Conservation (phyloP, 139 green algal species). For the Picochlorum costavermella region DNA sequence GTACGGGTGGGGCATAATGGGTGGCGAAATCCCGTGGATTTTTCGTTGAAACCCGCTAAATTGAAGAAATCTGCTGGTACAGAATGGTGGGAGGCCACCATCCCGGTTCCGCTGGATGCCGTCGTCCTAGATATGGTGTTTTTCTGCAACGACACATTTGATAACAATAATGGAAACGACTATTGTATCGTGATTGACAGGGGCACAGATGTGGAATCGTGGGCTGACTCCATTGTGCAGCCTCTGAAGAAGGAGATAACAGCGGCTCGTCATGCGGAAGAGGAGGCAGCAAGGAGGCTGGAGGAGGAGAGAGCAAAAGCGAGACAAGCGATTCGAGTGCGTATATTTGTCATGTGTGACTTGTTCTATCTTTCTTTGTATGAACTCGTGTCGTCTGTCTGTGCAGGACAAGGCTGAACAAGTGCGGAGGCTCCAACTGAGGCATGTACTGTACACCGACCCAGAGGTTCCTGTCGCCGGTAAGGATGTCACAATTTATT, state of each 20-base stretch:
- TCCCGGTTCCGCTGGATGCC: conserved; percentile 43
- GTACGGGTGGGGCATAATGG: conserved; percentile 17
- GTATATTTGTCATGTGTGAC: neutral
- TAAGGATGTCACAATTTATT: conserved; percentile 44
- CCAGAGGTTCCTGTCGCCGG: conserved; percentile 24
- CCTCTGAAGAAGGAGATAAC: conserved; percentile 18
- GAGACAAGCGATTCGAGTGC: neutral
- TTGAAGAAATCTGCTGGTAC: neutral
- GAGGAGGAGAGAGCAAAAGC: neutral
- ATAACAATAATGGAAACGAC: conserved; percentile 67
- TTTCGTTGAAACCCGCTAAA: neutral
- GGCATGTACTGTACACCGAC: conserved; percentile 50
- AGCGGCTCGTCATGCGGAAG: conserved; percentile 12
- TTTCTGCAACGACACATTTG: conserved; percentile 58
- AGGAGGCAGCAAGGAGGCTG: neutral
- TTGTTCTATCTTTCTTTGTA: neutral
- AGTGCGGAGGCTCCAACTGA: conserved; percentile 33
- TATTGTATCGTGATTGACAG: conserved; percentile 22
- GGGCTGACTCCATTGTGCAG: conserved; percentile 15
- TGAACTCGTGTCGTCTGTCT: neutral
- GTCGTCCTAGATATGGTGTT: conserved; percentile 66
- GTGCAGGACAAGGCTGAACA: conserved; percentile 19
- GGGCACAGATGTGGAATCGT: conserved; percentile 4
- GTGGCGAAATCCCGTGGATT: conserved; percentile 7
- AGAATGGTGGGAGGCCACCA: conserved; percentile 49